A percentile compares a stretch with the other conserved stretches of the same genome.
These are phyloP conservation scores for Eimeria praecox DNA, from an alignment of 169 alveolate genomes.

Conservation along the genomic window DNA sequence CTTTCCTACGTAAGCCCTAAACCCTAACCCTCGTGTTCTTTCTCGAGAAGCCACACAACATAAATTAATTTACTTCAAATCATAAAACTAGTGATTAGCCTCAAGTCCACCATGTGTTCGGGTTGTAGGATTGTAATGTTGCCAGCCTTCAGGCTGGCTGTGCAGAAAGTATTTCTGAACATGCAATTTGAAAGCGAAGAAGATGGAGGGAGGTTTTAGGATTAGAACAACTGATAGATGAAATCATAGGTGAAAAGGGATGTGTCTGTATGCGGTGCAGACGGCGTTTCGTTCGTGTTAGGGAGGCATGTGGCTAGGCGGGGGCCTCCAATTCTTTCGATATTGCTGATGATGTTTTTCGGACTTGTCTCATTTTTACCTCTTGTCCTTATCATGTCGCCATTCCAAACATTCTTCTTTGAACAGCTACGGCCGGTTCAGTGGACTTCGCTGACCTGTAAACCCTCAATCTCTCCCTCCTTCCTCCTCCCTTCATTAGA, in stretches of 20 bases:
- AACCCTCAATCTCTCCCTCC: not conserved
- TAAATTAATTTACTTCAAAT: no score
- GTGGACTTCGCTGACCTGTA: slow-evolving; percentile 2
- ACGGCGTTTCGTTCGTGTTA: slow-evolving; percentile 58
- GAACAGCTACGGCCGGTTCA: not conserved
- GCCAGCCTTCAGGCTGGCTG: no score
- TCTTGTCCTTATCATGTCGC: slow-evolving; percentile 23
- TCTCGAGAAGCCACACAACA: not conserved
- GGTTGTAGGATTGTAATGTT: not conserved
- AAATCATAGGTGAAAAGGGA: not conserved
- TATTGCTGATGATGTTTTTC: slow-evolving; percentile 62
- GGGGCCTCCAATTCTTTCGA: slow-evolving; percentile 60
- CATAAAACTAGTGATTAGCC: not conserved
- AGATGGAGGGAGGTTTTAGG: not conserved
- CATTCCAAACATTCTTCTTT: not conserved
- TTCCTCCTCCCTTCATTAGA: no score
- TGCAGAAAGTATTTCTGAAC: not conserved
- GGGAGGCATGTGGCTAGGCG: slow-evolving; percentile 61
- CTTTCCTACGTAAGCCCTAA: slow-evolving; percentile 49
- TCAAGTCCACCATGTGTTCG: not conserved
- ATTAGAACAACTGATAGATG: not conserved
- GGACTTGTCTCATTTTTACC: slow-evolving; percentile 52
- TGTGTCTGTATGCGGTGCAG: slow-evolving; percentile 21
- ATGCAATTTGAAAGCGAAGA: not conserved
- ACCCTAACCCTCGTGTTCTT: not conserved